Evolutionary conservation across 2,329 filamentous ascomycete species (phyloP).

Genomic region (Phaeosphaeriaceae sp.): DNA sequence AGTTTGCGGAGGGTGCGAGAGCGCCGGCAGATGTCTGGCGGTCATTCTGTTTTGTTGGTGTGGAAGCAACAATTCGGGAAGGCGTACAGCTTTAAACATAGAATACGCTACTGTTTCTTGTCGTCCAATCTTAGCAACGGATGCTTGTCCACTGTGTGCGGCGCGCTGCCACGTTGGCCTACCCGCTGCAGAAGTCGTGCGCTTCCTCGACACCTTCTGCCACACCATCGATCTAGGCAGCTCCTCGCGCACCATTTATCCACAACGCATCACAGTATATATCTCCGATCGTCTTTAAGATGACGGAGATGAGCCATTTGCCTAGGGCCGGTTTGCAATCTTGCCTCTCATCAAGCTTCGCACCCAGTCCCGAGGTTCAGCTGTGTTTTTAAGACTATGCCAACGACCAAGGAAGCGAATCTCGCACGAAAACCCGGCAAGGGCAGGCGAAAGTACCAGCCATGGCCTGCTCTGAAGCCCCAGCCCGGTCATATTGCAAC

Average conservation of each 20-base stretch:
- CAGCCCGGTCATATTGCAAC: too few species aligned
- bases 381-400: not conserved
- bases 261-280: not conserved
- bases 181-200: not conserved
- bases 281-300: not conserved
- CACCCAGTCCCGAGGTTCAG: not conserved
- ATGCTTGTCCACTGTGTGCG: not conserved
- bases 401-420: not conserved
- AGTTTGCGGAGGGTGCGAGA: not conserved
- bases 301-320: too few species aligned
- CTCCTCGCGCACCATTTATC: not conserved
- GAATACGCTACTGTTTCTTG: too few species aligned
- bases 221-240: too few species aligned
- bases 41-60: not conserved
- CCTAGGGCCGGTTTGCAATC: too few species aligned
- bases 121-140: too few species aligned
- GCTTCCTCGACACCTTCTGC: not conserved
- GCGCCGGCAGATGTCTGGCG: not conserved
- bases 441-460: too few species aligned
- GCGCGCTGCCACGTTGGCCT: not conserved
- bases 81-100: not conserved
- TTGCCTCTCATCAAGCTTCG: not conserved
- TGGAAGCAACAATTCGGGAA: not conserved
- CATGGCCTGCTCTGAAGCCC: too few species aligned
- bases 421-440: too few species aligned